phyloP scores from a whole-genome alignment of 352 stramenopile species.

The Globisporangium abappressorium region DNA sequence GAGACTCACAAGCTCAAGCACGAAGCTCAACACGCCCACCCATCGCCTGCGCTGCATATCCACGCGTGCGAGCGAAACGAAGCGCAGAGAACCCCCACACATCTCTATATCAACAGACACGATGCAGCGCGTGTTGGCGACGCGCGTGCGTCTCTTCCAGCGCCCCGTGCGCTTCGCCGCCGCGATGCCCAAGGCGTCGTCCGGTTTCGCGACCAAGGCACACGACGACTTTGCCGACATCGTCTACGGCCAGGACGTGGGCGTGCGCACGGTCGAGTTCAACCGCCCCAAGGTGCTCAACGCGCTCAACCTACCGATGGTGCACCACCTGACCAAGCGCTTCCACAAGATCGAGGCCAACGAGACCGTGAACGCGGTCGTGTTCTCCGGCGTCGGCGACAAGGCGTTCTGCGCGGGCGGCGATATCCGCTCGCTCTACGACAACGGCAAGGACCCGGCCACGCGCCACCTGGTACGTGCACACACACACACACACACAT shows the following conservation, averaged over 20 bases:
- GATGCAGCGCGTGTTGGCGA: conserved; percentile 49
- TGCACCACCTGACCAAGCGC: conserved; percentile 85
- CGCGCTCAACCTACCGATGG: conserved; percentile 90
- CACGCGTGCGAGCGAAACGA: neutral
- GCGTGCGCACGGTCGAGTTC: conserved; percentile 82
- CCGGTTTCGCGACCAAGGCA: conserved; percentile 35
- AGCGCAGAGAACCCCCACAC: neutral
- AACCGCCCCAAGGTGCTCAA: conserved; percentile 92
- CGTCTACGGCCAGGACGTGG: conserved; percentile 73
- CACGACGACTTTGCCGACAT: conserved; percentile 63
- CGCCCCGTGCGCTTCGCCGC: conserved; percentile 34
- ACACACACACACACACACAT: neutral
- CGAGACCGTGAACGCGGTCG: conserved; percentile 71
- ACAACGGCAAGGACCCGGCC: conserved; percentile 68
- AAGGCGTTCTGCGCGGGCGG: conserved; percentile 95
- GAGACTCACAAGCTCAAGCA: neutral
- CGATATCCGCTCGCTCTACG: conserved; percentile 91
- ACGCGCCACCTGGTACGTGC: conserved; percentile 50
- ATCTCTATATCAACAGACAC: conserved; percentile 1
- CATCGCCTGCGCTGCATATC: neutral
- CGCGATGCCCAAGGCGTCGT: neutral
- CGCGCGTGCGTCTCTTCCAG: conserved; percentile 60
- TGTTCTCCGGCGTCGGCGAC: conserved; percentile 77
- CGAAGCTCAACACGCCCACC: neutral
- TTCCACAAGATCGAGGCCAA: conserved; percentile 82